Evolutionary conservation across 352 stramenopile species (phyloP).

Genomic region (Phytophthora multivora): DNA sequence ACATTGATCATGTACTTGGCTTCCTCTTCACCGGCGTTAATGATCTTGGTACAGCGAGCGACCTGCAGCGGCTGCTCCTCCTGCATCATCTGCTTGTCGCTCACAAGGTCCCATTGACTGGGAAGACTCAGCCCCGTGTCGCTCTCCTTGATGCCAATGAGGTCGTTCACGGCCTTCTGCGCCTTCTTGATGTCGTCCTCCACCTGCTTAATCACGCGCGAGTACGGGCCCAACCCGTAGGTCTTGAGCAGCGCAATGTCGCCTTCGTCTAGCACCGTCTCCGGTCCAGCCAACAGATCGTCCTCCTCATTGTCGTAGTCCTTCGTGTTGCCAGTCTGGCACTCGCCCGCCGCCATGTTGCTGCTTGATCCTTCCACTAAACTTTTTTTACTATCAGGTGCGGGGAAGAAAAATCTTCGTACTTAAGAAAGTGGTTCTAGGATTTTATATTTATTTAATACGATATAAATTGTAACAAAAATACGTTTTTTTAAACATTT

Average conservation of each 20-base stretch:
- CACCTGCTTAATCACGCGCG: slow-evolving; percentile 95
- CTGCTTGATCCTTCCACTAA: not conserved
- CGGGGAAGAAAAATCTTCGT: slow-evolving; percentile 23
- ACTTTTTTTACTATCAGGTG: not conserved
- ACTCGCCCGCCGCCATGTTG: slow-evolving; percentile 81
- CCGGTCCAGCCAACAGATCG: slow-evolving; percentile 74
- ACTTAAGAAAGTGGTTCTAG: not conserved
- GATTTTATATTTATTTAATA: not conserved
- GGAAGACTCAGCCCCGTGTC: slow-evolving; percentile 98
- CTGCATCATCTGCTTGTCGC: slow-evolving; percentile 99
- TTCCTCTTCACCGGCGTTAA: slow-evolving; percentile 93
- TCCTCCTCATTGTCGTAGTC: slow-evolving; percentile 96
- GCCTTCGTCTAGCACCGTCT: slow-evolving; percentile 91
- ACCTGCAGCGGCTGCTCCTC: slow-evolving; percentile 98
- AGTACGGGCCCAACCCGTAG: slow-evolving; percentile 98
- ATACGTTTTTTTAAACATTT: not conserved
- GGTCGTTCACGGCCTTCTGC: slow-evolving; percentile 91
- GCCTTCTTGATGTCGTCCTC: slow-evolving; percentile 99
- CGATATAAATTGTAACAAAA: not conserved
- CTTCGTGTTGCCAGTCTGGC: slow-evolving; percentile 95
- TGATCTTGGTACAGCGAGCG: slow-evolving; percentile 96
- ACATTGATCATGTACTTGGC: slow-evolving; percentile 99
- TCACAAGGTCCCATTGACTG: slow-evolving; percentile 99
- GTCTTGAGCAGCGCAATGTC: slow-evolving; percentile 99
- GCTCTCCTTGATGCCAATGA: slow-evolving; percentile 98